Evolutionary conservation across 2,329 filamentous ascomycete genomes (phyloP).

Genomic region (Botrytis squamosa): DNA sequence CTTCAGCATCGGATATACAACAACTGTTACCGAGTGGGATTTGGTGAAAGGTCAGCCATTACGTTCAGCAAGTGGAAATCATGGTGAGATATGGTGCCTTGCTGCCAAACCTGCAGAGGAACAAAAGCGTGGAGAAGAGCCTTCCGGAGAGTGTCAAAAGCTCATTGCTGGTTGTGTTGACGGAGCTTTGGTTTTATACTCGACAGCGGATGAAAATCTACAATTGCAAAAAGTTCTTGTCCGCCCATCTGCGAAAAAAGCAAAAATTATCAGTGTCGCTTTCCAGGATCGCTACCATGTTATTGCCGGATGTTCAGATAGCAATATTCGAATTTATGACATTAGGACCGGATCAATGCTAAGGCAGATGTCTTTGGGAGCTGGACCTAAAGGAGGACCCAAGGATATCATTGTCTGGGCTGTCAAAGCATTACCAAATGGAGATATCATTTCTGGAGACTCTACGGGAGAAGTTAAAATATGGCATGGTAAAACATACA

Average conservation of each 20-base stretch:
- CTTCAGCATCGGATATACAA: slow-evolving; percentile 95
- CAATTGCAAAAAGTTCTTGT: slow-evolving; percentile 75
- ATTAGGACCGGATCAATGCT: slow-evolving; percentile 73
- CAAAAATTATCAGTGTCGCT: slow-evolving; percentile 84
- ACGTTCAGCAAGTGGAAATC: slow-evolving; percentile 84
- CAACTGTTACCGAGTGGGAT: slow-evolving; percentile 93
- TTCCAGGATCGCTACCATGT: slow-evolving; percentile 83
- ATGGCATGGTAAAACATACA: slow-evolving; percentile 92
- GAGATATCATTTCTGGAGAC: slow-evolving; percentile 91
- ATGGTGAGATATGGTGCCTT: slow-evolving; percentile 96
- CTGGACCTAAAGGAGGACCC: slow-evolving; percentile 70
- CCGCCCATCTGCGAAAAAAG: slow-evolving; percentile 76
- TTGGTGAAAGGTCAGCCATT: slow-evolving; percentile 73
- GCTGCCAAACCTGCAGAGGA: slow-evolving; percentile 67
- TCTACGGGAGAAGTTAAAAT: slow-evolving; percentile 91
- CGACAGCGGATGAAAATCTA: slow-evolving; percentile 80
- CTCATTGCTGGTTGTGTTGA: slow-evolving; percentile 89
- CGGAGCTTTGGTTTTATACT: slow-evolving; percentile 82
- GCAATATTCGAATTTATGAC: slow-evolving; percentile 89
- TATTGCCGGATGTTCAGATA: slow-evolving; percentile 93
- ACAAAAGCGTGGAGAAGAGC: slow-evolving; percentile 37
- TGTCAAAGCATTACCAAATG: slow-evolving; percentile 81
- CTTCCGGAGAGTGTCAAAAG: slow-evolving; percentile 49
- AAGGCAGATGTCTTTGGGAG: slow-evolving; percentile 81
- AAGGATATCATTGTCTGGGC: slow-evolving; percentile 92